Evolutionary conservation across 176 grass and related monocot genomes (phyloP), one percentile per base, ranked within the genome.

Genomic region (Oryza officinalis): DNA sequence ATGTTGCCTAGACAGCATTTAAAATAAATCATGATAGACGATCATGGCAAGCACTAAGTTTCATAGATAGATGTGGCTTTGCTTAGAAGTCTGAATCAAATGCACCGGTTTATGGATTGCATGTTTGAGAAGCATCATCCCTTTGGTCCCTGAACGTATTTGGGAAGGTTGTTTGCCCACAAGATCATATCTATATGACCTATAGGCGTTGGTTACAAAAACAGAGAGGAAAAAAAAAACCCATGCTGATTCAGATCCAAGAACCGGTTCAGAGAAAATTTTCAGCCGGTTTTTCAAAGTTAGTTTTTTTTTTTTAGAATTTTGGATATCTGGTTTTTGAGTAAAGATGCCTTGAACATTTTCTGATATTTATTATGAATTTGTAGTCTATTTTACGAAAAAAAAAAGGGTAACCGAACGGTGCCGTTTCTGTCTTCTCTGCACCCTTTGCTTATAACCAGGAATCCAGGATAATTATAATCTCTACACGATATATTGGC

Each of bases 21-120:
- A 66, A 45, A 59, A 17, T 8, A 59, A 14, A 11, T 74, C 5
- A 1, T 52, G 49, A 8, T 10, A 27, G 57, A 67, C 6, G 59
- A 86, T 86, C 78, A 74, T 82, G 87, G 87, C 78, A 81, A 27
- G 77, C 82, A 89, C 82, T 71, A 71, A 30, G 41, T 57, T 44
- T 12, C n/a, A 23, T 37, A 63, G 23, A 35, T 46, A 47, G 25
- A 38, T 26, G 49, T 79, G 11, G 63, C 75, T 83, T 78, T 41
- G 84, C 80, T 78, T 86, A 47, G n/a, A 86, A 79, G 73, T 9
- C 45, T 72, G 37, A 75, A 52, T 14, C 27, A 30, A 76, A 32
- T 57, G 66, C 68, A 74, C 69, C 47, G 32, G 10, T 64, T 35
- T 35, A 70, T 83, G 66, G 7, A 30, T 71, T 72, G 80, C 74